These are phyloP conservation scores for Furcasterigmium sp. DNA, from an alignment of 2,329 filamentous ascomycete genomes.

Conservation along the genomic window DNA sequence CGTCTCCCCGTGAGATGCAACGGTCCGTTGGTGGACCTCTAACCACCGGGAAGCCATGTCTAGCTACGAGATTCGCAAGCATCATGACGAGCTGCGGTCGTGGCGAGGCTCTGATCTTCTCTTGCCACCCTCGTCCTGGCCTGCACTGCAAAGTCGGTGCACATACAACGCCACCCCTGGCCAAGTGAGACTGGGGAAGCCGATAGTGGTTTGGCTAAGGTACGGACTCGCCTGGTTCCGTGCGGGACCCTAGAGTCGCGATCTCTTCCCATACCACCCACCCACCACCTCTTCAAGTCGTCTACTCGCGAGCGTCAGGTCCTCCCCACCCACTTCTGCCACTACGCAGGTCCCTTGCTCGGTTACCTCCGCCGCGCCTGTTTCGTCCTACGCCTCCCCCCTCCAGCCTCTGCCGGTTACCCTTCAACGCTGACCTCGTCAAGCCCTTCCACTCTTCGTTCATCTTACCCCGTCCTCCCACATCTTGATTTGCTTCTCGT, in stretches of 20 bases:
- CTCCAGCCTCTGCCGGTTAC: no score
- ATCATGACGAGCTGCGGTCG: no score
- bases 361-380: background rate
- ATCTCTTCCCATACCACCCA: background rate
- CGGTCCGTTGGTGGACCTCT: no score
- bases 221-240: background rate
- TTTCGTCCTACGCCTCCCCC: background rate
- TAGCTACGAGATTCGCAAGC: no score
- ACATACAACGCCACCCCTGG: background rate
- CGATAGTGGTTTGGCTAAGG: background rate
- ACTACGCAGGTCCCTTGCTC: background rate
- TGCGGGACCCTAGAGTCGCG: background rate
- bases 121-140: no score
- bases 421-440: background rate
- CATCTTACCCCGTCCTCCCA: background rate
- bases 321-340: background rate
- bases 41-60: no score
- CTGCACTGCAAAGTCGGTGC: no score
- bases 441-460: background rate
- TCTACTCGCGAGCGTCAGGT: no score
- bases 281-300: no score
- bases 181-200: background rate
- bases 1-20: no score
- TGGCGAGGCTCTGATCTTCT: no score
- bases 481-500: background rate